Conservation (phyloP, 371 early-diverging fungal species). For the Mucor irregularis region DNA sequence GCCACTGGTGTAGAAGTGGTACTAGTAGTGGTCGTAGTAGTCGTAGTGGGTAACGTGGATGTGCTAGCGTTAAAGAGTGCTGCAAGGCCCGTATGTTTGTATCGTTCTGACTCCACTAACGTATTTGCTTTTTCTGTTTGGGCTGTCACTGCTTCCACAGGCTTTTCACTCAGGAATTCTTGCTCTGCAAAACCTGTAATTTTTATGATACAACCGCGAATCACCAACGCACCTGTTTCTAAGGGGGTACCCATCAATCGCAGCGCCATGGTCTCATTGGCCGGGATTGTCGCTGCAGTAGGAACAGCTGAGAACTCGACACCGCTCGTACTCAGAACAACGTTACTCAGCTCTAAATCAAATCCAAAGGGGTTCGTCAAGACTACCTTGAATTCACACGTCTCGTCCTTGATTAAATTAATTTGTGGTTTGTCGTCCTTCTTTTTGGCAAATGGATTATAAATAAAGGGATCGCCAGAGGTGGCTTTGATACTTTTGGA, state of each 20-base stretch:
- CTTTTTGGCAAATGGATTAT: constrained; percentile 74
- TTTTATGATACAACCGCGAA: constrained; percentile 73
- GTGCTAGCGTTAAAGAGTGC: constrained; percentile 5
- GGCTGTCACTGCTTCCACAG: no score
- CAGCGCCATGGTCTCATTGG: constrained; percentile 61
- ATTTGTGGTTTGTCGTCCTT: constrained; percentile 39
- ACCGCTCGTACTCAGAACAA: constrained; percentile 67
- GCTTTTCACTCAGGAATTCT: constrained; percentile 59
- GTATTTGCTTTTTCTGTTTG: constrained; percentile 25
- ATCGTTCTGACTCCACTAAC: constrained; percentile 16
- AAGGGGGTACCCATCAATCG: constrained; percentile 71
- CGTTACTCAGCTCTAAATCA: constrained; percentile 72
- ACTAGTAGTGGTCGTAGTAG: not conserved
- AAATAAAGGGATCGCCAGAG: constrained; percentile 70
- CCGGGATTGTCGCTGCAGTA: constrained; percentile 65
- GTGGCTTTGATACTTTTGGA: constrained; percentile 26
- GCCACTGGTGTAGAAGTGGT: not conserved
- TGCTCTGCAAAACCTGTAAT: constrained; percentile 77
- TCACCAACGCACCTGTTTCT: constrained; percentile 60
- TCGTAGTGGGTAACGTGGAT: not conserved
- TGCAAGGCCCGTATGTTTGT: constrained; percentile 19
- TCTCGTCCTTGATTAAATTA: constrained; percentile 66
- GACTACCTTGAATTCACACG: constrained; percentile 68
- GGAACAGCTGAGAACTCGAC: constrained; percentile 62
- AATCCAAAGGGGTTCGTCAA: constrained; percentile 82